Percentiles rank a stretch among this genome's conserved stretches.
phyloP scores from a whole-genome alignment of 1,139 yeast genomes.

The Candida sanyaensis region DNA sequence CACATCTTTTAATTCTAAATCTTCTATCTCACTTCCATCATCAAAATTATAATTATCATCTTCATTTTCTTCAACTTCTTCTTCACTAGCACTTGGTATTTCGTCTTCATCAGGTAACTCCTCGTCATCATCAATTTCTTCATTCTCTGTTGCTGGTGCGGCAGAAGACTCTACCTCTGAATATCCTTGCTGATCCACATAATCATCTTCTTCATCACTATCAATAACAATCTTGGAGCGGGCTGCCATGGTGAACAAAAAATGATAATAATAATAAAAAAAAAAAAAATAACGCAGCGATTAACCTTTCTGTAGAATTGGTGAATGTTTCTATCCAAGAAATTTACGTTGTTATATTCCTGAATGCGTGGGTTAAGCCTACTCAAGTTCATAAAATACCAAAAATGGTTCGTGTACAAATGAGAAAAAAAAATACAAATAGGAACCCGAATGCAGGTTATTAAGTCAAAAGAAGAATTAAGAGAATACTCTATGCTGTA shows the following conservation, averaged over 20 bases:
- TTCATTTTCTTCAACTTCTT: conserved; percentile 19
- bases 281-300: too few species aligned
- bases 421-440: too few species aligned
- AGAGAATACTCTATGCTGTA: too few species aligned
- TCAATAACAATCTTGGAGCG: conserved; percentile 8
- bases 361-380: too few species aligned
- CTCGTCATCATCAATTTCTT: conserved; percentile 17
- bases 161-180: conserved; percentile 10
- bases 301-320: too few species aligned
- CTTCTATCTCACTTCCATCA: conserved; percentile 45
- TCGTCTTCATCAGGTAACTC: conserved; percentile 20
- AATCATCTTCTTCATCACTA: conserved; percentile 9
- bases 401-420: too few species aligned
- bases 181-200: conserved; percentile 3
- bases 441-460: too few species aligned
- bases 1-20: conserved; percentile 33
- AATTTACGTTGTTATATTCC: too few species aligned
- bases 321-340: too few species aligned
- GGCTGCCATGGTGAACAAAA: neutral
- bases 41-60: conserved; percentile 34
- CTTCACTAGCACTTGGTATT: conserved; percentile 26
- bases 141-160: conserved; percentile 12
- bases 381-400: too few species aligned
- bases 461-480: too few species aligned
- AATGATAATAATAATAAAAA: too few species aligned